phyloP scores from a whole-genome alignment of 257 asterid species.

The Ilex aquifolium region DNA sequence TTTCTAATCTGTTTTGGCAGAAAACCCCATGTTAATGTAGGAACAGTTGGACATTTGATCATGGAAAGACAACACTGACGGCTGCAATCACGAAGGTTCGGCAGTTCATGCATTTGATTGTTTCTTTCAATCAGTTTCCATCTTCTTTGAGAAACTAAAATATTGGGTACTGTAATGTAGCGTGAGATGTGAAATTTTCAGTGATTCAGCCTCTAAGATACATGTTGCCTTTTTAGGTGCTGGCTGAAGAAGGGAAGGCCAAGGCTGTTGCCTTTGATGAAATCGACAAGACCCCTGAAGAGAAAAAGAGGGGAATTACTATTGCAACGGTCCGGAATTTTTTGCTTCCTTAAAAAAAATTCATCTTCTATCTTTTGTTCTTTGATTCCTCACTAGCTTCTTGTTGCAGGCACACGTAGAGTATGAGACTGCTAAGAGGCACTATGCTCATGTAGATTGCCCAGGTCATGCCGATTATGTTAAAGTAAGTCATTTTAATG shows the following conservation, averaged over 20 bases:
- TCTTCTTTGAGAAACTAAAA: not conserved
- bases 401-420: slow-evolving; percentile 86
- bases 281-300: slow-evolving; percentile 98
- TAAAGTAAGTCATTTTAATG: slow-evolving; percentile 40
- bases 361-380: not conserved
- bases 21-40: slow-evolving; percentile 92
- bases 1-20: slow-evolving; percentile 26
- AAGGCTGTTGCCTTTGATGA: slow-evolving; percentile 90
- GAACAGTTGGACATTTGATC: slow-evolving; percentile 98
- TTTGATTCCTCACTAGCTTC: slow-evolving; percentile 14
- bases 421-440: slow-evolving; percentile 83
- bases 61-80: slow-evolving; percentile 94
- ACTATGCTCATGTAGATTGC: slow-evolving; percentile 95
- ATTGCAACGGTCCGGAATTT: slow-evolving; percentile 64
- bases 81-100: slow-evolving; percentile 89
- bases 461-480: slow-evolving; percentile 98
- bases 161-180: not conserved
- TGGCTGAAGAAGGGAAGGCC: slow-evolving; percentile 85
- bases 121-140: not conserved
- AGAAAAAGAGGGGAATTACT: slow-evolving; percentile 90
- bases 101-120: not conserved
- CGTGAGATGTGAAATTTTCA: not conserved
- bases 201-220: not conserved
- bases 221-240: slow-evolving; percentile 40
- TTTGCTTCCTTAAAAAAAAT: too few species aligned